Evolutionary conservation across 2,329 filamentous ascomycete species (phyloP).

Genomic region (Phialocephala subalpina): DNA sequence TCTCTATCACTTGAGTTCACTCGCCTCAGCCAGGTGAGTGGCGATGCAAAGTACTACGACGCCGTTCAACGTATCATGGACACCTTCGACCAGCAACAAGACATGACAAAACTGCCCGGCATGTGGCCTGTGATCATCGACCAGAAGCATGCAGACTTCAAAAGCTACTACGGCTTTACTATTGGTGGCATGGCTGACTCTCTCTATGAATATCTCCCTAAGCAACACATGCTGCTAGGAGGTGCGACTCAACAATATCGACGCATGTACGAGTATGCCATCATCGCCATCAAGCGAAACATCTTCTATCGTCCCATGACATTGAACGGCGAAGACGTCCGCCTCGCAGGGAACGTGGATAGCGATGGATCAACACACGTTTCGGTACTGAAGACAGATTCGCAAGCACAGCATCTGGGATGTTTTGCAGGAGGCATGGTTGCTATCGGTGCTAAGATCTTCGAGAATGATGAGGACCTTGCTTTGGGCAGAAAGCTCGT

Average conservation of each 20-base stretch:
- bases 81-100: slow-evolving; percentile 60
- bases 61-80: slow-evolving; percentile 64
- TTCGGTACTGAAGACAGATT: slow-evolving; percentile 48
- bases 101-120: slow-evolving; percentile 61
- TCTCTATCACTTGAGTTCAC: slow-evolving; percentile 69
- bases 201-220: slow-evolving; percentile 69
- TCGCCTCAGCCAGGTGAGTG: slow-evolving; percentile 68
- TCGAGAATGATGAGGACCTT: slow-evolving; percentile 60
- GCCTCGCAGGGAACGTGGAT: slow-evolving; percentile 56
- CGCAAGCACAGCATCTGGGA: slow-evolving; percentile 66
- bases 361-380: slow-evolving; percentile 34
- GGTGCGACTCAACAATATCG: slow-evolving; percentile 28
- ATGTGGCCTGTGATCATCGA: slow-evolving; percentile 67
- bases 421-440: slow-evolving; percentile 79
- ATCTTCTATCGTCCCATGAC: slow-evolving; percentile 54
- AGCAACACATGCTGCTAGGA: slow-evolving; percentile 45
- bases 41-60: slow-evolving; percentile 67
- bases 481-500: slow-evolving; percentile 63
- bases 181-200: slow-evolving; percentile 64
- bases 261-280: slow-evolving; percentile 51
- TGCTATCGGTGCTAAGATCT: slow-evolving; percentile 69
- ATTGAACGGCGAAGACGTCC: slow-evolving; percentile 45
- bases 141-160: slow-evolving; percentile 20
- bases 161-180: slow-evolving; percentile 47
- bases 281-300: slow-evolving; percentile 52